A percentile compares a stretch with the other conserved stretches of the same genome.
Evolutionary conservation across 305 asterid genomes (phyloP).

Genomic region (Fraxinus albicans): DNA sequence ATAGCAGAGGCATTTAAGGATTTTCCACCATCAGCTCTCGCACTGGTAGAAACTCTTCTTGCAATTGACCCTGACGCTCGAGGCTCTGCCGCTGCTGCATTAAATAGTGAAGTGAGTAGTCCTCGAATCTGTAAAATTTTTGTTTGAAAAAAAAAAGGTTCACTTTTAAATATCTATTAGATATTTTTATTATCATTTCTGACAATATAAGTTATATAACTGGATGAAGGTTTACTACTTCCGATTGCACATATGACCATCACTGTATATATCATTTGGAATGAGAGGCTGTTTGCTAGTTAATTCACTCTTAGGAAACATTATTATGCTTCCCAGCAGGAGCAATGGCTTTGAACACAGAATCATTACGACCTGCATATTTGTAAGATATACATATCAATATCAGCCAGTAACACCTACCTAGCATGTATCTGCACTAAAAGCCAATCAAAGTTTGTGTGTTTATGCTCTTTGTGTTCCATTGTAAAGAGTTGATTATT

Average conservation of each 20-base stretch:
- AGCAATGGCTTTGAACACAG: not conserved
- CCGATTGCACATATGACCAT: conserved; percentile 6
- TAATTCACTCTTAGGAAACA: not conserved
- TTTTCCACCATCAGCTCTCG: conserved; percentile 65
- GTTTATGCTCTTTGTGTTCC: not conserved
- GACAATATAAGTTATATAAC: not conserved
- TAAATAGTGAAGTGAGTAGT: conserved; percentile 65
- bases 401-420: not conserved
- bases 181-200: not conserved
- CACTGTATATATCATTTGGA: not conserved
- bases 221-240: not conserved
- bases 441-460: not conserved
- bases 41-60: conserved; percentile 68
- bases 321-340: not conserved
- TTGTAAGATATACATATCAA: not conserved
- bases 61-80: conserved; percentile 71
- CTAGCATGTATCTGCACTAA: not conserved
- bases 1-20: conserved; percentile 64
- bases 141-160: not conserved
- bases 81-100: conserved; percentile 75
- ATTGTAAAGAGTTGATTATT: not conserved
- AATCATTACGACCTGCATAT: not conserved
- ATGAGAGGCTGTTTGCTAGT: not conserved
- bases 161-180: not conserved
- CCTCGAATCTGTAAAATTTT: not conserved